Percentiles rank a stretch among this genome's conserved stretches.
phyloP scores from a whole-genome alignment of 768 basidiomycete genomes.

The Pisolithus marmoratus region DNA sequence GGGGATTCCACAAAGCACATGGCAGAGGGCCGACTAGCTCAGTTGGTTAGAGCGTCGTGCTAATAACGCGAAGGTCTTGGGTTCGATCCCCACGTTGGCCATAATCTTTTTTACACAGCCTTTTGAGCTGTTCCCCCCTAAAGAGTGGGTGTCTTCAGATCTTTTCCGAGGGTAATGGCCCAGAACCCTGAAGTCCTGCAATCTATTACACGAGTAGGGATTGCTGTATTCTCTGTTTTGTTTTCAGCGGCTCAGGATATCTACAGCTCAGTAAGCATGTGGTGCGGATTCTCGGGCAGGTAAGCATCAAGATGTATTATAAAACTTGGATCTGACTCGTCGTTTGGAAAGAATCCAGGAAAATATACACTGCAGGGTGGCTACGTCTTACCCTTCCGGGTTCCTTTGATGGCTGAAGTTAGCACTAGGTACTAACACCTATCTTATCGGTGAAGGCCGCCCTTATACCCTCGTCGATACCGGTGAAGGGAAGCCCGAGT shows the following conservation, averaged over 20 bases:
- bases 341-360: constrained; percentile 64
- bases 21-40: constrained; percentile 36
- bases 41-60: constrained; percentile 48
- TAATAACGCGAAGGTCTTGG: constrained; percentile 66
- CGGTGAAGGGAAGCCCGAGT: constrained; percentile 66
- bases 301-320: constrained; percentile 21
- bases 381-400: not conserved
- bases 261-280: constrained; percentile 63
- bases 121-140: no score
- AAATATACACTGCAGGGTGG: constrained; percentile 84
- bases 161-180: constrained; percentile 30
- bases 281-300: constrained; percentile 72
- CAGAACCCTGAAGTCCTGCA: constrained; percentile 45
- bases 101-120: constrained; percentile 13
- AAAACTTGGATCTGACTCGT: not conserved
- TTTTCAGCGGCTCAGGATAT: not conserved
- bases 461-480: constrained; percentile 83
- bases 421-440: constrained; percentile 78
- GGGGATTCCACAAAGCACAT: not conserved
- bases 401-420: not conserved
- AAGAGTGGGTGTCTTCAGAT: no score
- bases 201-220: constrained; percentile 48
- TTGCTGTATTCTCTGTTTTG: not conserved
- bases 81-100: constrained; percentile 68
- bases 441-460: constrained; percentile 63